Evolutionary conservation across 2,329 filamentous ascomycete species (phyloP), one percentile per base, ranked within the genome.

Genomic region (Berkeleyomyces rouxiae): DNA sequence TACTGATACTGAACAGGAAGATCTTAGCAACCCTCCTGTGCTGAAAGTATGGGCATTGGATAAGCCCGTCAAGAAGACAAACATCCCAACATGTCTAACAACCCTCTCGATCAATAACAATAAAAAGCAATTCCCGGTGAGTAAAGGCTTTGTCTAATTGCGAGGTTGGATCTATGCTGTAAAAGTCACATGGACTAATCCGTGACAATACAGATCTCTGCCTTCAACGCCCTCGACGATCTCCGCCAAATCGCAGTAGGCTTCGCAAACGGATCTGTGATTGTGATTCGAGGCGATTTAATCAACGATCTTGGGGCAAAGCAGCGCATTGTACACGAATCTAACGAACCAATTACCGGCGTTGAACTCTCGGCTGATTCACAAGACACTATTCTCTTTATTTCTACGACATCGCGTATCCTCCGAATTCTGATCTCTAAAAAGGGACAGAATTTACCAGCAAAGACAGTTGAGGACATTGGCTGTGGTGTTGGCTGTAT

Each of bases 41-140:
- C 75, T 99, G 65, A 97, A 96, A 72, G 92, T 97, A n/a, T 99
- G 93, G 93, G 92, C 90, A 31, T 78, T 99, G 68, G 91, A 97
- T 71, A 95, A 91, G 74, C 80, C 86, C 3, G 90, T 95, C 67
- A 97, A 93, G 80, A 97, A 95, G 79, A 95, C 89, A 3, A 90
- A 90, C 49, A 78, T 86, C 66, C 93, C 93, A 13, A 88, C 86
- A 46, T 97, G 93, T 71, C 79, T 96, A 67, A 95, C 89, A 70
- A 93, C 87, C 0, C 75, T 96, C 60, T 84, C 80, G 31, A 86
- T 99, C 67, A 88, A 90, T 71, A 97, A 97, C 75, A 90, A 88
- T 47, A 83, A 88, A 71, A 90, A 92, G 71, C 90, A 88, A 68
- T 97, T 96, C 73, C 93, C 93, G n/a, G 88, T 89, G 72, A 68